Percentiles rank a stretch among this genome's conserved stretches.
These are phyloP conservation scores for Ceratocystis smalleyi DNA, from an alignment of 2,329 filamentous ascomycete species.

Conservation along the genomic window DNA sequence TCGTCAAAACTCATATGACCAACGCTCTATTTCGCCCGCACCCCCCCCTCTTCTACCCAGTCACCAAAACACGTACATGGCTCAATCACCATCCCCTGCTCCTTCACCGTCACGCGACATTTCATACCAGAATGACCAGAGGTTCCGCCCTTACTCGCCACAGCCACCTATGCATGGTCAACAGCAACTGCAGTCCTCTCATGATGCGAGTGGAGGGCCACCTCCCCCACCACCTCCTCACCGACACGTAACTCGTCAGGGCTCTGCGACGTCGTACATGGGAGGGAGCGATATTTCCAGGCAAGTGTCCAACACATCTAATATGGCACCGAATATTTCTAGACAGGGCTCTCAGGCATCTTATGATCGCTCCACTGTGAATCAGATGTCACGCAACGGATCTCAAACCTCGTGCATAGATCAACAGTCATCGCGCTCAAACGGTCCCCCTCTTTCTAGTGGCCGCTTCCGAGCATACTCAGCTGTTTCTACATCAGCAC, in stretches of 20 bases:
- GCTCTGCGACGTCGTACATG: conserved; percentile 27
- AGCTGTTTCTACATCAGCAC: background rate
- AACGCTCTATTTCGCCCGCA: conserved; percentile 14
- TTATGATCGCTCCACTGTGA: conserved; percentile 22
- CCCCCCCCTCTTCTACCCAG: conserved; percentile 17
- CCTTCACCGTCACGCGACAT: conserved; percentile 26
- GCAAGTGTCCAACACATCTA: conserved; percentile 18
- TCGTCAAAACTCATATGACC: conserved; percentile 17
- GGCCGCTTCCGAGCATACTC: conserved; percentile 16
- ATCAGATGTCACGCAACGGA: conserved; percentile 22
- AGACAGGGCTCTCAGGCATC: conserved; percentile 29
- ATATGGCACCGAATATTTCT: conserved; percentile 20
- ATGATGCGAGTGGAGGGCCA: conserved; percentile 38
- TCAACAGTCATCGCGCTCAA: conserved; percentile 4
- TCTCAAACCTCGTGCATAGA: conserved; percentile 25
- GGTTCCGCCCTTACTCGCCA: conserved; percentile 17
- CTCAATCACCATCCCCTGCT: conserved; percentile 23
- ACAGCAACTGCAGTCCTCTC: conserved; percentile 15
- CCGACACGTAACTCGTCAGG: conserved; percentile 40
- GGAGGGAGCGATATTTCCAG: conserved; percentile 19
- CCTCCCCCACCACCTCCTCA: conserved; percentile 77
- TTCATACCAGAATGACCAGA: conserved; percentile 24
- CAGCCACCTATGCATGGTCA: conserved; percentile 16
- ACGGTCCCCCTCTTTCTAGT: conserved; percentile 9
- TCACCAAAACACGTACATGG: conserved; percentile 15